Base-by-base conservation (phyloP, 176 grass and related monocot species). In the Paspalum vaginatum region DNA sequence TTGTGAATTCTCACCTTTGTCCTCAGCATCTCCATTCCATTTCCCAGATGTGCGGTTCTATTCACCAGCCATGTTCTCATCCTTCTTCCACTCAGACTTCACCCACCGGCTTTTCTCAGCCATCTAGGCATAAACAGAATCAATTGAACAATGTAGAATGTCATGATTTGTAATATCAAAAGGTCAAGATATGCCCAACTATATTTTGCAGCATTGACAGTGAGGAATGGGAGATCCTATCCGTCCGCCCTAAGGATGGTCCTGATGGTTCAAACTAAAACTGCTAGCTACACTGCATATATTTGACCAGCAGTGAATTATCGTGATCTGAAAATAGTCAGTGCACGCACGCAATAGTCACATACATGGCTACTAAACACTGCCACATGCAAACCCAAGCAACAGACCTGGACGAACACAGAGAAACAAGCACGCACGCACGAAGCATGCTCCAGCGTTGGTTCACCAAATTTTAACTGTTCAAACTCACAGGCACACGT, bases 11-110 rank as follows among this genome's bases (percentile, higher is more conserved):
- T 32, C 24, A 90, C 94, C 94, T 92, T 94, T 97, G 79, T 92
- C 94, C 72, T 94, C 89, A 4, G 91, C 50, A 88, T 92, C 89
- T 49, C 89, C 94, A 44, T 85, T 84, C 94, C 91, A 97, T 81
- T 90, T 97, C 8, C 94, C 94, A 47, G 94, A 90, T 37, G 94
- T 97, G 81, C 90, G 83, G 73, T 88, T 97, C 91, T 89, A 97
- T 74, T 92, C 91, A 76, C 94, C 94, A 32, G 89, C 94, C 72
- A 70, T 70, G 87, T 85, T 92, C 40, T 97, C 87, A 0, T 92
- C 89, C 76, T 81, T 97, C 85, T 94, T 97, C 94, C 94, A 97
- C 8, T 97, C 91, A 1, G 94, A 97, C 70, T 87, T 88, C 43
- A 94, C 94, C 94, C 94, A 97, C 21, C 89, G 85, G 13, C 76